Evolutionary conservation across 1,139 yeast species (phyloP).

Genomic region (Candida tetrigidarum): DNA sequence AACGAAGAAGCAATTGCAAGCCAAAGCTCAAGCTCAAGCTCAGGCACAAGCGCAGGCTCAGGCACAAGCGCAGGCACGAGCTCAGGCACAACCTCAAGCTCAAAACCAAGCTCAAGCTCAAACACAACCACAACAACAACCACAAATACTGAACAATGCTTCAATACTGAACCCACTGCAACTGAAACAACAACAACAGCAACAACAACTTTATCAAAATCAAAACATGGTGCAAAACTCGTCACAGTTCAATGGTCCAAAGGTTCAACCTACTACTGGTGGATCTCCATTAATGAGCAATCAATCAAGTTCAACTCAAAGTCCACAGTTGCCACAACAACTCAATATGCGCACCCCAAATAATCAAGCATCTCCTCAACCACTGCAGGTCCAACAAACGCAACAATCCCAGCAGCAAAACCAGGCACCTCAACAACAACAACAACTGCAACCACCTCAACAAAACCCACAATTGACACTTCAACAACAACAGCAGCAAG

Average conservation of each 20-base stretch:
- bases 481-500: slow-evolving; percentile 51
- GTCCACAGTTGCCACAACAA: slow-evolving; percentile 16
- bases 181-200: slow-evolving; percentile 9
- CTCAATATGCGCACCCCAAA: slow-evolving; percentile 9
- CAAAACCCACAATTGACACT: slow-evolving; percentile 22
- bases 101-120: slow-evolving; percentile 36
- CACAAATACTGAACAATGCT: slow-evolving; percentile 1
- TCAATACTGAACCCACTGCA: not conserved
- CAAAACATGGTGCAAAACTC: slow-evolving; percentile 8
- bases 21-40: slow-evolving; percentile 38
- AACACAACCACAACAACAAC: slow-evolving; percentile 8
- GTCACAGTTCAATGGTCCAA: slow-evolving; percentile 10
- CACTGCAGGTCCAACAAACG: slow-evolving; percentile 7
- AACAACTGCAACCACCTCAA: slow-evolving; percentile 16
- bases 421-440: slow-evolving; percentile 17
- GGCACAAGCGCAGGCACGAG: slow-evolving; percentile 19
- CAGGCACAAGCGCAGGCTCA: slow-evolving; percentile 11
- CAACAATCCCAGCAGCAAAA: slow-evolving; percentile 18
- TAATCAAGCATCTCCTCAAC: slow-evolving; percentile 8
- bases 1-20: slow-evolving; percentile 12
- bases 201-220: slow-evolving; percentile 4
- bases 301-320: slow-evolving; percentile 9
- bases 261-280: slow-evolving; percentile 9
- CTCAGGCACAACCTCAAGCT: slow-evolving; percentile 43
- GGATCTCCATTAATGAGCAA: slow-evolving; percentile 18